These are phyloP conservation scores for Hypomontagnella monticulosa DNA, from an alignment of 495 filamentous ascomycete genomes.

Conservation along the genomic window DNA sequence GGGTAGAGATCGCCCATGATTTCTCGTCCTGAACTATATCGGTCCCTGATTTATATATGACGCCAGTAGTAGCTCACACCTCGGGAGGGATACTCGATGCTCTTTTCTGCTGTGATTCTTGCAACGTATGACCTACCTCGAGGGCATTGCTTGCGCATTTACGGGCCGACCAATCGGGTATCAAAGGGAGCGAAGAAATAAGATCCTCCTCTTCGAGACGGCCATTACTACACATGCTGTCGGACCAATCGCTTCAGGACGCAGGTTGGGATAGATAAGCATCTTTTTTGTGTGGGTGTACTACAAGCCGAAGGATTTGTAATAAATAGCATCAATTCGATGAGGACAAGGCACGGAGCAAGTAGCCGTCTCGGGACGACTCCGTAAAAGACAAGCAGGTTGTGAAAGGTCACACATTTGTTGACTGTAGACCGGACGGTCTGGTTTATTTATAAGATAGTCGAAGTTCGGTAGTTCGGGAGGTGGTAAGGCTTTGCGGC, in stretches of 20 bases:
- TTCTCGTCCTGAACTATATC: background rate
- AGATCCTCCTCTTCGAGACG: constrained; percentile 17
- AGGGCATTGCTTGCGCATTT: constrained; percentile 16
- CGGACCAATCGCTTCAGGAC: constrained; percentile 24
- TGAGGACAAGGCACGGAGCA: constrained; percentile 35
- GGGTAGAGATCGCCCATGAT: constrained; percentile 25
- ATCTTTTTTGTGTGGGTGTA: constrained; percentile 20
- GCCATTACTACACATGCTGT: constrained; percentile 10
- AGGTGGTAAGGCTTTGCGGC: constrained; percentile 23
- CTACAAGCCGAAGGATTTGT: constrained; percentile 19
- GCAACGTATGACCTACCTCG: constrained; percentile 27
- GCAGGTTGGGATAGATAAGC: constrained; percentile 15
- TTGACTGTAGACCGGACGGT: constrained; percentile 23
- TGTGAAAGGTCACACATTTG: constrained; percentile 40
- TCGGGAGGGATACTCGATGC: background rate
- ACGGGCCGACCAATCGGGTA: constrained; percentile 33
- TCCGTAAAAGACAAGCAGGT: constrained; percentile 24
- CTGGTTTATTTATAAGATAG: constrained; percentile 33
- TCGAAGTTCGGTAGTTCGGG: constrained; percentile 20
- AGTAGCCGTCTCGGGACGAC: constrained; percentile 34
- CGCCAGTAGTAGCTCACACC: background rate
- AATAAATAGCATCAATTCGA: constrained; percentile 22
- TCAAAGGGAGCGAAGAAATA: constrained; percentile 27
- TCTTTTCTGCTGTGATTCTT: constrained; percentile 16
- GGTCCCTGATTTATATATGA: constrained; percentile 35